A percentile compares a stretch with the other conserved stretches of the same genome.
phyloP scores from a whole-genome alignment of 2,329 filamentous ascomycete species.

The Alternaria alternata region DNA sequence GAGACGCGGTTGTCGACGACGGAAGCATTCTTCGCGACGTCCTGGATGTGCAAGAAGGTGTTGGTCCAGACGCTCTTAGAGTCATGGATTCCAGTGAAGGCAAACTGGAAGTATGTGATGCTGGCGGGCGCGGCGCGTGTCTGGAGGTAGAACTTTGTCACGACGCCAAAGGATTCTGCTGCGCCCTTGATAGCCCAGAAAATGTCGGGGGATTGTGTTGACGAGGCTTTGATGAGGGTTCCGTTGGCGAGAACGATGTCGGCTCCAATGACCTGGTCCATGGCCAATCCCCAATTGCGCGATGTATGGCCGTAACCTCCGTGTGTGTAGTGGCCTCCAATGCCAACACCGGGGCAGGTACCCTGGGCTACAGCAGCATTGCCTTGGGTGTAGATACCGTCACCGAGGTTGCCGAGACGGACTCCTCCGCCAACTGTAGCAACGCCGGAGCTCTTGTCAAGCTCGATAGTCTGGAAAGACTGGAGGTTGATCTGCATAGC shows the following conservation, averaged over 20 bases:
- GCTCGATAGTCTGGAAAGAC: conserved; percentile 54
- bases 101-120: conserved; percentile 42
- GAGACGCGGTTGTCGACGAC: conserved; percentile 53
- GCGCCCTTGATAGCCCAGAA: conserved; percentile 55
- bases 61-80: conserved; percentile 45
- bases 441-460: conserved; percentile 53
- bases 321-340: conserved; percentile 49
- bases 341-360: conserved; percentile 60
- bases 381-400: conserved; percentile 45
- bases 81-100: conserved; percentile 35
- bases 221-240: conserved; percentile 47
- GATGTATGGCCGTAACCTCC: conserved; percentile 49
- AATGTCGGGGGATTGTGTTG: conserved; percentile 49
- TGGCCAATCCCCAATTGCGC: conserved; percentile 47
- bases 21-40: conserved; percentile 51
- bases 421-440: conserved; percentile 60
- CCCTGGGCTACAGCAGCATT: conserved; percentile 59
- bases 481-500: conserved; percentile 59
- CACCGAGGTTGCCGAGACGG: conserved; percentile 54
- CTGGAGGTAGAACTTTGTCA: conserved; percentile 50
- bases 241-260: conserved; percentile 53
- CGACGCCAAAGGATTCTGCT: conserved; percentile 53
- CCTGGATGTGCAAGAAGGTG: conserved; percentile 53
- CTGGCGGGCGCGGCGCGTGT: conserved; percentile 38
- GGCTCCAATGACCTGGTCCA: conserved; percentile 46